A percentile compares a stretch with the other conserved stretches of the same genome.
phyloP scores from a whole-genome alignment of 345 rosid genomes.

The Physaria fendleri region DNA sequence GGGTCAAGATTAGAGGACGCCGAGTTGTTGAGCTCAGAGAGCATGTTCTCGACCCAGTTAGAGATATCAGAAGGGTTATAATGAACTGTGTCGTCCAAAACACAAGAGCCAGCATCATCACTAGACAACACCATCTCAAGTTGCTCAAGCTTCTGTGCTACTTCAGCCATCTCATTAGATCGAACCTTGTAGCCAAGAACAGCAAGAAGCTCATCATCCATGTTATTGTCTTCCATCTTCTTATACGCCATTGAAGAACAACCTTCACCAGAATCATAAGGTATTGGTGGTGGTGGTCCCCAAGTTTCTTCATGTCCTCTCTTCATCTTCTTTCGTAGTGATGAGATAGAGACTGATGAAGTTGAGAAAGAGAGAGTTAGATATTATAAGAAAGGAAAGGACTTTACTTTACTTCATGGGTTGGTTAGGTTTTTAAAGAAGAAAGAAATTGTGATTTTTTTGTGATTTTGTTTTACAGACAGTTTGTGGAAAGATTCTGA shows the following conservation, averaged over 20 bases:
- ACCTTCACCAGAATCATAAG: slow-evolving; percentile 18
- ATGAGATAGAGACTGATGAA: slow-evolving; percentile 4
- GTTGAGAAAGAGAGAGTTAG: neutral
- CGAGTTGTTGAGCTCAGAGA: slow-evolving; percentile 55
- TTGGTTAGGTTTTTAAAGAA: slow-evolving; percentile 12
- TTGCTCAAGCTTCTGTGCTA: slow-evolving; percentile 83
- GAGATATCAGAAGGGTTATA: slow-evolving; percentile 80
- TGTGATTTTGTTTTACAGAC: slow-evolving; percentile 19
- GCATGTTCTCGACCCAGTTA: slow-evolving; percentile 68
- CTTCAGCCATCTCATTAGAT: slow-evolving; percentile 80
- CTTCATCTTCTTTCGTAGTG: slow-evolving; percentile 37
- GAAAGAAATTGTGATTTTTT: neutral
- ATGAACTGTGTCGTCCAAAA: slow-evolving; percentile 60
- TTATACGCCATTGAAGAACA: slow-evolving; percentile 38
- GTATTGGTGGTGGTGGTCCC: slow-evolving; percentile 5
- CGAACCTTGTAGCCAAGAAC: slow-evolving; percentile 80
- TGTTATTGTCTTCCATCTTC: slow-evolving; percentile 48
- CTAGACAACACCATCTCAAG: slow-evolving; percentile 74
- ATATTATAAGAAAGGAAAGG: slow-evolving; percentile 21
- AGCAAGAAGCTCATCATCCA: slow-evolving; percentile 86
- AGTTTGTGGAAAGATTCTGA: slow-evolving; percentile 19
- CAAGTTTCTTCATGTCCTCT: slow-evolving; percentile 45
- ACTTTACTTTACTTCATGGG: slow-evolving; percentile 19
- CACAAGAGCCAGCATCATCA: slow-evolving; percentile 57
- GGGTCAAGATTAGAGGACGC: slow-evolving; percentile 19